Percentiles rank a stretch among this genome's conserved stretches.
phyloP scores from a whole-genome alignment of 768 basidiomycete genomes.

The Russula ochroleuca region DNA sequence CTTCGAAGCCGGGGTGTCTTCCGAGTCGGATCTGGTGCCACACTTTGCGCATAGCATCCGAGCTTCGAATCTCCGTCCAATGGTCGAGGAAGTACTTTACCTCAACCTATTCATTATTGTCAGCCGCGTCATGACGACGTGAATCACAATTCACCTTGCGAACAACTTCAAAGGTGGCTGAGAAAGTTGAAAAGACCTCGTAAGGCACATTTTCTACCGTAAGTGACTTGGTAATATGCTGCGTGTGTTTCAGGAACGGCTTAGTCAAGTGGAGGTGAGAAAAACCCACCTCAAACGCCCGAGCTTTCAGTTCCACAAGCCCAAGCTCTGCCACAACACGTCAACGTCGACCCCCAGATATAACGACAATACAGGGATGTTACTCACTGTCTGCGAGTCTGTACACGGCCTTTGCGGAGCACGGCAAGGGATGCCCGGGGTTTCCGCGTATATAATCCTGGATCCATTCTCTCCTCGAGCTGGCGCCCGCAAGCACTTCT shows the following conservation, averaged over 20 bases:
- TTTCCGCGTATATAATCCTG: slow-evolving; percentile 58
- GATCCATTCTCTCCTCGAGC: slow-evolving; percentile 65
- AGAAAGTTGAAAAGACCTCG: slow-evolving; percentile 83
- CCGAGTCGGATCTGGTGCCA: slow-evolving; percentile 84
- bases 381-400: slow-evolving; percentile 70
- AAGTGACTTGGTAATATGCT: slow-evolving; percentile 76
- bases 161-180: slow-evolving; percentile 75
- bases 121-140: neutral
- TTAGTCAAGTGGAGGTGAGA: neutral
- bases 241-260: slow-evolving; percentile 5
- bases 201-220: slow-evolving; percentile 77
- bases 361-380: slow-evolving; percentile 30
- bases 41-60: slow-evolving; percentile 76
- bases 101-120: slow-evolving; percentile 44
- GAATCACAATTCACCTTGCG: slow-evolving; percentile 51
- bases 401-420: slow-evolving; percentile 82
- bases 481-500: slow-evolving; percentile 27
- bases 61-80: slow-evolving; percentile 79
- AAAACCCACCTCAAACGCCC: slow-evolving; percentile 53
- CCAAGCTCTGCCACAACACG: slow-evolving; percentile 52
- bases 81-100: slow-evolving; percentile 75
- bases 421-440: slow-evolving; percentile 61
- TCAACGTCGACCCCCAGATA: neutral
- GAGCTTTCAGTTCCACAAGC: slow-evolving; percentile 63
- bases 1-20: slow-evolving; percentile 83